Percentiles rank a stretch among this genome's conserved stretches.
These are phyloP conservation scores for Nothophaeocryptopus gaeumannii DNA, from an alignment of 2,329 filamentous ascomycete genomes.

Conservation along the genomic window DNA sequence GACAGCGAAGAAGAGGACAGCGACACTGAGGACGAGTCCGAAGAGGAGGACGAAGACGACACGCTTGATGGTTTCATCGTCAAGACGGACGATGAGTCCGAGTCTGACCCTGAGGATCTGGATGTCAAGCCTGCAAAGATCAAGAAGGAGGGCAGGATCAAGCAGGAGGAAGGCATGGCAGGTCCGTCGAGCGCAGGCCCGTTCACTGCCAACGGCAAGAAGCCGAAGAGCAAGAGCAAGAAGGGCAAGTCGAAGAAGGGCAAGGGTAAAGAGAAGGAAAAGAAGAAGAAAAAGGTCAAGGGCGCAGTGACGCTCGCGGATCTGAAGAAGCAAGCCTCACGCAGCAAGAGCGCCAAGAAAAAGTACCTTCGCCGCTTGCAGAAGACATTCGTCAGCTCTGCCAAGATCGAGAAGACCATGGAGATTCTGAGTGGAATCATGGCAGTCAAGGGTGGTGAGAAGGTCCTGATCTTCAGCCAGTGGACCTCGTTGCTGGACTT, in stretches of 20 bases:
- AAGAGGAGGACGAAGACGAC: conserved; percentile 30
- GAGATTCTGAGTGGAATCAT: conserved; percentile 59
- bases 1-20: conserved; percentile 44
- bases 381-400: conserved; percentile 68
- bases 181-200: conserved; percentile 8
- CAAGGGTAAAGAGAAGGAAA: conserved; percentile 15
- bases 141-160: conserved; percentile 10
- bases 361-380: conserved; percentile 68
- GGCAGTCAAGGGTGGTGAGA: conserved; percentile 56
- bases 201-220: conserved; percentile 19
- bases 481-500: conserved; percentile 78
- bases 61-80: conserved; percentile 57
- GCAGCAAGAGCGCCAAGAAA: conserved; percentile 62
- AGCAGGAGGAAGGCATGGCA: conserved; percentile 12
- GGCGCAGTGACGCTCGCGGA: conserved; percentile 55
- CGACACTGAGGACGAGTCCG: conserved; percentile 43
- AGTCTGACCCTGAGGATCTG: conserved; percentile 20
- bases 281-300: conserved; percentile 33
- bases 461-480: conserved; percentile 79
- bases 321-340: conserved; percentile 64
- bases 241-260: conserved; percentile 16
- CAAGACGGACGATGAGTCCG: conserved; percentile 37
- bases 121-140: conserved; percentile 9
- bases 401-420: conserved; percentile 69
- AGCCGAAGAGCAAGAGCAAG: conserved; percentile 6